Evolutionary conservation across 2,329 filamentous ascomycete species (phyloP).

Genomic region (Aspergillus proliferans): DNA sequence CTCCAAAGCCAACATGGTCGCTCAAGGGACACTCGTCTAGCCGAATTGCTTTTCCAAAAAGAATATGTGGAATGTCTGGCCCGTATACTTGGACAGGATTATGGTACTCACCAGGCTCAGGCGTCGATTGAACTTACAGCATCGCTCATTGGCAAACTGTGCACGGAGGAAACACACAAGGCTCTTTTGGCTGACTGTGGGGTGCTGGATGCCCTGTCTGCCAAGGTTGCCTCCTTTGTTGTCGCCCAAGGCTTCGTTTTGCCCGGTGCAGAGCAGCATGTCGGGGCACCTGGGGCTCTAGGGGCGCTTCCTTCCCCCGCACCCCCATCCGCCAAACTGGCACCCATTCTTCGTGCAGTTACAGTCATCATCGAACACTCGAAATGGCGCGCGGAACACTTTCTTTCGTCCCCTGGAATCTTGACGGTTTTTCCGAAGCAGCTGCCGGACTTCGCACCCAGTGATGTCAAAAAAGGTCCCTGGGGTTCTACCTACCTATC

Average conservation of each 20-base stretch:
- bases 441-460: constrained; percentile 46
- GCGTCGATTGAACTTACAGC: constrained; percentile 40
- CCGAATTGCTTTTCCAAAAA: constrained; percentile 59
- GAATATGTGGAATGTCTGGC: constrained; percentile 58
- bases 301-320: constrained; percentile 58
- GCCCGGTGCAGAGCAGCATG: constrained; percentile 54
- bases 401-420: constrained; percentile 63
- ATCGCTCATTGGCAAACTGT: constrained; percentile 54
- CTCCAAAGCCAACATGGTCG: constrained; percentile 49
- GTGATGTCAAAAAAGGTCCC: constrained; percentile 44
- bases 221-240: constrained; percentile 65
- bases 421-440: constrained; percentile 60
- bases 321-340: constrained; percentile 53
- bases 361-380: constrained; percentile 72
- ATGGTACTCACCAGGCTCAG: constrained; percentile 48
- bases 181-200: constrained; percentile 64
- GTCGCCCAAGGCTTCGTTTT: constrained; percentile 63
- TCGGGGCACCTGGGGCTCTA: constrained; percentile 50
- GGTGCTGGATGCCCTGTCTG: constrained; percentile 71
- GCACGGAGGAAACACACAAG: constrained; percentile 64
- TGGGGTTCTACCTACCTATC: constrained; percentile 51
- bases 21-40: constrained; percentile 48
- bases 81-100: constrained; percentile 58
- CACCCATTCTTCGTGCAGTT: constrained; percentile 70
- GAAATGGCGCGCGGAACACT: constrained; percentile 66